Base-by-base conservation (phyloP, 345 rosid species). In the Barbarea vulgaris region DNA sequence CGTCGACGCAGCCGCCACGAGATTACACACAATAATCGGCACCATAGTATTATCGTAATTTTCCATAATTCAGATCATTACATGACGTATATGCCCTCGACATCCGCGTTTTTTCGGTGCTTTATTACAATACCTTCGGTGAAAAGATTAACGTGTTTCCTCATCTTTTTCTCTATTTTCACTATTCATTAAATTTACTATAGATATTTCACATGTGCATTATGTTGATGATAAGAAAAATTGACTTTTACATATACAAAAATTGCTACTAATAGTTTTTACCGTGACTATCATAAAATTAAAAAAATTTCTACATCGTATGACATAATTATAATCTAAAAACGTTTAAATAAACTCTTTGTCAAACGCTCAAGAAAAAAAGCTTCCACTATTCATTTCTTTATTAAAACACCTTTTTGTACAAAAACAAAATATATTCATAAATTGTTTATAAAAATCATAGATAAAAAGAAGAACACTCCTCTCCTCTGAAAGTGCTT, bases 1-100 rank as follows among this genome's bases (percentile, higher is more conserved):
- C 46, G 34, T 60, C 55, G 37, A 75, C 69, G 72, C 68, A 69
- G 70, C 79, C 74, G 74, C 79, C 74, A 75, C 79, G 68, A 39
- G 62, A 37, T 50, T 44, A 5, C 62, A 39, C 54, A 62, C 33
- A 50, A 14, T 18, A 12, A 12, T 31, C n/a, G 15, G 9, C 11
- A 51, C 55, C 12, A 76, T 14, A 39, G 31, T 69, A 30, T 2
- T 21, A 41, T 8, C 39, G 70, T 67, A 22, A 52, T 11, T 6
- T 14, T n/a, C 8, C 0, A 6, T 6, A 21, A 2, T 22, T 8
- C 21, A 9, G 4, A 7, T 7, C 27, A 39, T 24, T n/a, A n/a
- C 36, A 19, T 67, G 74, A 68, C 79, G 74, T 37, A 41, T 59
- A 19, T 41, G n/a, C 64, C 64, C 69, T 57, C 57, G 48, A 53